Conservation (phyloP, 2,329 filamentous ascomycete species). For the Colletotrichum melonis region DNA sequence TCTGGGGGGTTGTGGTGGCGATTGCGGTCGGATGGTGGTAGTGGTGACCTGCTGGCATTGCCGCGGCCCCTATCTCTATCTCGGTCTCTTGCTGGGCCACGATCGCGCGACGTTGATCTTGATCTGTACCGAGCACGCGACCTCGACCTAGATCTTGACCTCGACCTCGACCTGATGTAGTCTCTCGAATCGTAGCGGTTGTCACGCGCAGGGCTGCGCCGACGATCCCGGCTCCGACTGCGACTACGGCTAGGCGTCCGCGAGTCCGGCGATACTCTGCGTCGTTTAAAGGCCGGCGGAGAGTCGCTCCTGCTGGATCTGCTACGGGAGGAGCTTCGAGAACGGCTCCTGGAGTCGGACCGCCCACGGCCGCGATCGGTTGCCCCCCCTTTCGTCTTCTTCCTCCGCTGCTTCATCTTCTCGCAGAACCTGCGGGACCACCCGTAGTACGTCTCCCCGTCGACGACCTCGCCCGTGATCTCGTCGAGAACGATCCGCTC, state of each 20-base stretch:
- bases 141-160: constrained; percentile 38
- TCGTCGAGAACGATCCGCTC: constrained; percentile 75
- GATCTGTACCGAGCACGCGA: constrained; percentile 29
- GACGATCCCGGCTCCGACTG: constrained; percentile 44
- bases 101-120: constrained; percentile 36
- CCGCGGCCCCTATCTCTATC: not conserved
- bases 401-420: constrained; percentile 75
- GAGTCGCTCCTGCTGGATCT: constrained; percentile 47
- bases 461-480: constrained; percentile 71
- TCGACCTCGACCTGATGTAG: constrained; percentile 42
- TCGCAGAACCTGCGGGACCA: constrained; percentile 86
- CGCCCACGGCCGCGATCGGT: constrained; percentile 46
- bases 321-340: constrained; percentile 41
- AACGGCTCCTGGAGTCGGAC: constrained; percentile 46
- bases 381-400: constrained; percentile 42
- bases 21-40: constrained; percentile 17
- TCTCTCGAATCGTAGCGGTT: constrained; percentile 38
- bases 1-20: constrained; percentile 17
- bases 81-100: constrained; percentile 29
- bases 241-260: constrained; percentile 45
- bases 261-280: constrained; percentile 49
- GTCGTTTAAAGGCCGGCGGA: constrained; percentile 52
- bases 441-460: constrained; percentile 85
- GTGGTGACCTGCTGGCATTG: constrained; percentile 19
- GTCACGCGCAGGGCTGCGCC: constrained; percentile 32